These are phyloP conservation scores for Xylaria sp. DNA, from an alignment of 2,329 filamentous ascomycete genomes.

Conservation along the genomic window DNA sequence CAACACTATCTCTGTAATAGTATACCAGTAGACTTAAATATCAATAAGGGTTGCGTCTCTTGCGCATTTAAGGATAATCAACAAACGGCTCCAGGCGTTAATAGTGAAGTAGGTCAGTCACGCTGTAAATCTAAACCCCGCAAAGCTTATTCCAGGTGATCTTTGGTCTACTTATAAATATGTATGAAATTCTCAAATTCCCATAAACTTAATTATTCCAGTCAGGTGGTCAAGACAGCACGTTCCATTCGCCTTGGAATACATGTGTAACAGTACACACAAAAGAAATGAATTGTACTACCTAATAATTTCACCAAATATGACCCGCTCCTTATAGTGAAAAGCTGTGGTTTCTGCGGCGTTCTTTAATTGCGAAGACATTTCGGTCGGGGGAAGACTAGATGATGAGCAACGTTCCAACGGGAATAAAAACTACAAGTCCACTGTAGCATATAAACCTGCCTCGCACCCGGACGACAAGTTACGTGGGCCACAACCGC, in stretches of 20 bases:
- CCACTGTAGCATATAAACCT: conserved; percentile 31
- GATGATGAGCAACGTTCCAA: conserved; percentile 47
- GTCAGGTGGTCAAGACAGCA: not conserved
- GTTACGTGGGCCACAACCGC: conserved; percentile 28
- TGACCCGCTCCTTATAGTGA: conserved; percentile 12
- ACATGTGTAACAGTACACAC: conserved; percentile 24
- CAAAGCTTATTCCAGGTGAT: not conserved
- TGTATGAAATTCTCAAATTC: not conserved
- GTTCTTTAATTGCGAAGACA: conserved; percentile 13
- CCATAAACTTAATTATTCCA: not conserved
- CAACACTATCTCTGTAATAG: not conserved
- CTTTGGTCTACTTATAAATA: not conserved
- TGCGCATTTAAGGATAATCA: not conserved
- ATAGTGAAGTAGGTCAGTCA: not conserved
- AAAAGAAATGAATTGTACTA: conserved; percentile 36
- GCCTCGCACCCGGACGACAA: conserved; percentile 18
- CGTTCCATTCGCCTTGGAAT: not conserved
- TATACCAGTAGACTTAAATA: not conserved
- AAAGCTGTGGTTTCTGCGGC: conserved; percentile 14
- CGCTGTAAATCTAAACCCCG: not conserved
- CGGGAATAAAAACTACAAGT: conserved; percentile 38
- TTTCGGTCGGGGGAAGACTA: conserved; percentile 40
- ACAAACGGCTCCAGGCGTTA: not conserved
- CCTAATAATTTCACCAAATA: conserved; percentile 34
- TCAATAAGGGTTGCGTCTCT: conserved; percentile 4